Conservation (phyloP, 768 basidiomycete species). For the Termitomyces sp. region DNA sequence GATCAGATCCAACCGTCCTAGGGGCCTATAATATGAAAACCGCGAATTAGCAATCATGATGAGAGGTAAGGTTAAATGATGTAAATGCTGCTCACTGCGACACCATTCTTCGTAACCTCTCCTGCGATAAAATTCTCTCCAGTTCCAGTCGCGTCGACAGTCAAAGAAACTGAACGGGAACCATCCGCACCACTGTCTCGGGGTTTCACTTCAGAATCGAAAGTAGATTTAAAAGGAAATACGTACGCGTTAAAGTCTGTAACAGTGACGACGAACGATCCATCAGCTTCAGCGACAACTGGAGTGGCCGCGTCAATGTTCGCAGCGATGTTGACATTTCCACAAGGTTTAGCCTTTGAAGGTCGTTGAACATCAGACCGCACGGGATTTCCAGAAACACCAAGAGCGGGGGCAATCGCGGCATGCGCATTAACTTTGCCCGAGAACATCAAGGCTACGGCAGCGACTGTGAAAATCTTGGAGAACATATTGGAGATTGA, state of each 20-base stretch:
- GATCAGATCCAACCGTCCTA: conserved; percentile 29
- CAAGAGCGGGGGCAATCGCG: conserved; percentile 21
- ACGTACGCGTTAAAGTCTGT: conserved; percentile 45
- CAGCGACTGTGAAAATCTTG: conserved; percentile 5
- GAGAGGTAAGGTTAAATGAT: neutral
- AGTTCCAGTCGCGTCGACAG: conserved; percentile 43
- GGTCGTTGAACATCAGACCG: conserved; percentile 26
- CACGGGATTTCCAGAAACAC: conserved; percentile 25
- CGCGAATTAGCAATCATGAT: neutral
- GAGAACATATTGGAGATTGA: conserved; percentile 13
- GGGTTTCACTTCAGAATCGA: neutral
- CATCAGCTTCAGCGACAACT: conserved; percentile 35
- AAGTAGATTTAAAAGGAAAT: neutral
- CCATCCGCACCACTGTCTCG: conserved; percentile 39
- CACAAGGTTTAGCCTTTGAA: conserved; percentile 33
- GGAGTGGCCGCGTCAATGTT: conserved; percentile 35
- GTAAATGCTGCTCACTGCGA: conserved; percentile 30
- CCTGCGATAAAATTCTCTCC: conserved; percentile 33
- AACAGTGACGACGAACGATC: conserved; percentile 36
- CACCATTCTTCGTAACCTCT: conserved; percentile 43
- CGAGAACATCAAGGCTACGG: conserved; percentile 8
- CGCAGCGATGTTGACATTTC: conserved; percentile 36
- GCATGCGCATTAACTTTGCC: conserved; percentile 9
- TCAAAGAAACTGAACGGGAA: conserved; percentile 41
- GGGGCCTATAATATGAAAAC: conserved; percentile 34